Percentiles rank a stretch among this genome's conserved stretches.
phyloP scores from a whole-genome alignment of 140 eudicot species.

The Eryngium alpinum region DNA sequence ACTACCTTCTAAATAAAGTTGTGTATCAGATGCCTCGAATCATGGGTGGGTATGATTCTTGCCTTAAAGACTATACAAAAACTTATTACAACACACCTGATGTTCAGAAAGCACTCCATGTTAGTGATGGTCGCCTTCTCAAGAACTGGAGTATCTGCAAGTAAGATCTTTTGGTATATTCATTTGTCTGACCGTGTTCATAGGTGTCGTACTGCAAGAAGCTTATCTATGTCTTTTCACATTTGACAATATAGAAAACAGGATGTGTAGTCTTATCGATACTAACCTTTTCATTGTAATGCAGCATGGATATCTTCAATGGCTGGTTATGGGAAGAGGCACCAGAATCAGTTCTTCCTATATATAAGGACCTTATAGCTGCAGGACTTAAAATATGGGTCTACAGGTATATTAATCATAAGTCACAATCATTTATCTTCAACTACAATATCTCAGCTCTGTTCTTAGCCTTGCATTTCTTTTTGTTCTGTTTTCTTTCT shows the following conservation, averaged over 20 bases:
- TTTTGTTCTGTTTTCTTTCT: too few species aligned
- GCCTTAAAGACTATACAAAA: slow-evolving; percentile 77
- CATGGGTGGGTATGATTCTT: slow-evolving; percentile 89
- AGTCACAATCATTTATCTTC: too few species aligned
- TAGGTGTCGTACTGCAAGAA: background rate
- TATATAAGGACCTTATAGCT: slow-evolving; percentile 75
- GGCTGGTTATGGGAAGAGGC: slow-evolving; percentile 50
- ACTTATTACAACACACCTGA: slow-evolving; percentile 70
- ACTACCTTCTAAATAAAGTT: background rate
- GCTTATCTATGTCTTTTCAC: background rate
- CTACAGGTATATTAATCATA: slow-evolving; percentile 48
- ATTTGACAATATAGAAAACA: background rate
- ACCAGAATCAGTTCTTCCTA: slow-evolving; percentile 72
- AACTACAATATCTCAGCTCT: too few species aligned
- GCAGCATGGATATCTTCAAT: slow-evolving; percentile 67
- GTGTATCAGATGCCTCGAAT: slow-evolving; percentile 67
- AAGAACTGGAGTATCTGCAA: slow-evolving; percentile 94
- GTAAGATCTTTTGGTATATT: slow-evolving; percentile 31
- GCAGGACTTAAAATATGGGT: slow-evolving; percentile 90
- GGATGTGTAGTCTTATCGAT: background rate
- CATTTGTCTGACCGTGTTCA: background rate
- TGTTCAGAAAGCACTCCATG: slow-evolving; percentile 94
- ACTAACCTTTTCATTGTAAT: slow-evolving; percentile 7
- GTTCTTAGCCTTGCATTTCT: too few species aligned
- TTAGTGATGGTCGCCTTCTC: slow-evolving; percentile 45